Evolutionary conservation across 1,284 basidiomycete species (phyloP).

Genomic region (Cryptococcus neoformans): DNA sequence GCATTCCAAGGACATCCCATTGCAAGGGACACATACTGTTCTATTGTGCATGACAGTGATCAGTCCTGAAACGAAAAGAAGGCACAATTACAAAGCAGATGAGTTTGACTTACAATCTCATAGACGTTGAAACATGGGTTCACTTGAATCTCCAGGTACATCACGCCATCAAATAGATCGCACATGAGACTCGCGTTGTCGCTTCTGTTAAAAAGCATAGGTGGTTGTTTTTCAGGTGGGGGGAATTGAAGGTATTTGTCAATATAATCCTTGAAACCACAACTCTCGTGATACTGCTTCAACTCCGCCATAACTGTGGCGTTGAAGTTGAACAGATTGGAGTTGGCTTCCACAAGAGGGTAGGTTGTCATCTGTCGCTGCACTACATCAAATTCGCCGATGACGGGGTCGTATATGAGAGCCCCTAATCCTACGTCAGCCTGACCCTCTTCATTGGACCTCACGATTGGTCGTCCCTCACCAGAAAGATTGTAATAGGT

Average conservation of each 20-base stretch:
- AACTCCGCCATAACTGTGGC: constrained; percentile 62
- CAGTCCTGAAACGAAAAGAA: too few relatives aligned
- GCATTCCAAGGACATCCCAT: constrained; percentile 75
- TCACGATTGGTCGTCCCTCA: constrained; percentile 3
- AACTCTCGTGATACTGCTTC: constrained; percentile 55
- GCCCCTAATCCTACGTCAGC: constrained; percentile 14
- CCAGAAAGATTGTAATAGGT: constrained; percentile 21
- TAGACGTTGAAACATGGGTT: constrained; percentile 76
- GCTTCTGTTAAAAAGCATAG: constrained; percentile 47
- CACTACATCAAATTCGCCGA: constrained; percentile 53
- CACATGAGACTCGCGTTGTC: constrained; percentile 51
- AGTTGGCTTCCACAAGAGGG: constrained; percentile 9
- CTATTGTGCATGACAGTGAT: neutral
- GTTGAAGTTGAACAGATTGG: constrained; percentile 18
- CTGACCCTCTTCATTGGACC: neutral
- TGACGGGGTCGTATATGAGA: constrained; percentile 30
- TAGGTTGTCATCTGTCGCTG: constrained; percentile 62
- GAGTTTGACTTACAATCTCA: constrained; percentile 54
- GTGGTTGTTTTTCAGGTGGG: constrained; percentile 51
- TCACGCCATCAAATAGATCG: constrained; percentile 64
- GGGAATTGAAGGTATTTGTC: constrained; percentile 62
- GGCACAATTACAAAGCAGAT: too few relatives aligned
- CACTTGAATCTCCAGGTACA: constrained; percentile 58
- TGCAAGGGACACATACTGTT: constrained; percentile 55
- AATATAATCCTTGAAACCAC: constrained; percentile 64